Evolutionary conservation across 2,329 filamentous ascomycete species (phyloP).

Genomic region (Saccharata proteae): DNA sequence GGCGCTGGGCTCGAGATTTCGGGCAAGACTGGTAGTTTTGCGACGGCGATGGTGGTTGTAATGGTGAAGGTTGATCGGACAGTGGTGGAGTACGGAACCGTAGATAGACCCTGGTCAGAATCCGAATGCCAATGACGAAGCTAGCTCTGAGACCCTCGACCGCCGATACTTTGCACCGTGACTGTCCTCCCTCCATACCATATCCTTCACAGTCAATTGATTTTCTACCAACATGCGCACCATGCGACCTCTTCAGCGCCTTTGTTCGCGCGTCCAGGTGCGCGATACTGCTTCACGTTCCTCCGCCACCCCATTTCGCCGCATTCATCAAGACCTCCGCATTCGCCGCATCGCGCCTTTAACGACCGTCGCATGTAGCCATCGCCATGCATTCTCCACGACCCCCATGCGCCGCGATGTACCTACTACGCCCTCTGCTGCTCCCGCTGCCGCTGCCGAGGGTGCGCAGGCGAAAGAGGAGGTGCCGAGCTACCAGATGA

Average conservation of each 20-base stretch:
- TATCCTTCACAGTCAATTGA: too few species aligned
- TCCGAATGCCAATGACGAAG: too few species aligned
- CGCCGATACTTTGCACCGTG: too few species aligned
- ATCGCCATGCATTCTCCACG: constrained; percentile 13
- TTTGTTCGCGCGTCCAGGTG: constrained; percentile 11
- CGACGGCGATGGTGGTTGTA: too few species aligned
- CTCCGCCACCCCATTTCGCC: constrained; percentile 3
- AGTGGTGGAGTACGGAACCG: too few species aligned
- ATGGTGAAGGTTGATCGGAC: too few species aligned
- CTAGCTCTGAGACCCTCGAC: too few species aligned
- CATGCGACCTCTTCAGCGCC: constrained; percentile 14
- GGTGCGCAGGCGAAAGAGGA: constrained; percentile 41
- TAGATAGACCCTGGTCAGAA: too few species aligned
- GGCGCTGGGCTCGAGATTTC: too few species aligned
- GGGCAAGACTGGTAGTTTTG: too few species aligned
- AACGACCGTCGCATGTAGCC: constrained; percentile 1
- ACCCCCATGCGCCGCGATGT: constrained; percentile 20
- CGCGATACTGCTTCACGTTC: constrained; percentile 10
- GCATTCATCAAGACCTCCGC: constrained; percentile 10
- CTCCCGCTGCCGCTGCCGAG: constrained; percentile 30
- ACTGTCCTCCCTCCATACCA: background rate
- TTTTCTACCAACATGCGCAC: constrained; percentile 14
- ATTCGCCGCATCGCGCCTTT: constrained; percentile 12
- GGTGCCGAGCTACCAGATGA: constrained; percentile 54
- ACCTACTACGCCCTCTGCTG: constrained; percentile 24